Evolutionary conservation across 306 rosid species (phyloP), one percentile per base, ranked within the genome.

Genomic region (Canavalia ensiformis): DNA sequence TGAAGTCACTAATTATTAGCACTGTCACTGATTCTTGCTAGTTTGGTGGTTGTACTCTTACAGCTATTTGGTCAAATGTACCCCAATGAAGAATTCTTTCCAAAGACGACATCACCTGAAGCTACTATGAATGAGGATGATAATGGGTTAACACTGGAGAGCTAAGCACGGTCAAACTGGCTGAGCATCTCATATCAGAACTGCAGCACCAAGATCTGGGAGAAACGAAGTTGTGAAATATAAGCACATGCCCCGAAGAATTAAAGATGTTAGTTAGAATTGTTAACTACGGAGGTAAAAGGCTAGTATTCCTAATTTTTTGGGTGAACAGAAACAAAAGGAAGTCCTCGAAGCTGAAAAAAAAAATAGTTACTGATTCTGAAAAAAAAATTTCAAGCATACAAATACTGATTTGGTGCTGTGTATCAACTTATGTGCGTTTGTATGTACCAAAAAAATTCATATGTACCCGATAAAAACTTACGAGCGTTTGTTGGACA

Each of bases 41-140:
- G 42, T 78, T 81, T 78, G 76, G 74, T 59, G 82, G 55, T 59
- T 76, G 63, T 71, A 75, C 35, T 71, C 47, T 57, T 44, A 63
- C 86, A 89, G 92, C 80, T 86, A 71, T 89, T 86, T 84, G 65
- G 70, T 66, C 85, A 72, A 76, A 72, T 89, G 82, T 89, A 84
- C 77, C 92, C 90, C 18, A 0, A 77, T 29, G 90, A 89, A 67
- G 88, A 79, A 64, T 74, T 72, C 86, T 89, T 89, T 82, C 90
- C 90, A 18, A 83, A 80, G 84, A 74, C 76, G 6, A 66, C 63
- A 41, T 68, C 87, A 58, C 75, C 88, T 29, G 87, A 89, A 71
- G 88, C 76, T 68, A 45, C 78, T 12, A 42, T 7, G 4, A 86
- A 86, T 4, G 86, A 82, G 4, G 87, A 83, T 31, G 89, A 86